Evolutionary conservation across 1,284 basidiomycete species (phyloP).

Genomic region (Trametes polyzona): DNA sequence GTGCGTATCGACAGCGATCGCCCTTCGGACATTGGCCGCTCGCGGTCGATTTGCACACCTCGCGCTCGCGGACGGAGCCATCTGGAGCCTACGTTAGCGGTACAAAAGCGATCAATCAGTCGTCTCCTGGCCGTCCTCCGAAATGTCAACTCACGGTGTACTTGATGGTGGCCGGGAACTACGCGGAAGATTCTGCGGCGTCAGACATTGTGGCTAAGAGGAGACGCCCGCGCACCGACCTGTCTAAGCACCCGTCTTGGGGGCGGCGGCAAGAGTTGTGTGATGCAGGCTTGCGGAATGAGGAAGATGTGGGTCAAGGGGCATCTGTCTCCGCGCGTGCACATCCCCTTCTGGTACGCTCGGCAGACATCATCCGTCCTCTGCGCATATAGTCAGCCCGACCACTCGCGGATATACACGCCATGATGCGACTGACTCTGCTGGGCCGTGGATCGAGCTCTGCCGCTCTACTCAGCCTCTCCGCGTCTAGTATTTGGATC

Average conservation of each 20-base stretch:
- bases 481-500: neutral
- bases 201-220: neutral
- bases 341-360: constrained; percentile 5
- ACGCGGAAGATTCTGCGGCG: too few relatives aligned
- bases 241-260: neutral
- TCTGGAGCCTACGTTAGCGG: neutral
- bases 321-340: constrained; percentile 5
- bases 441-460: constrained; percentile 3
- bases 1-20: constrained; percentile 11
- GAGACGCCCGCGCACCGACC: neutral
- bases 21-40: constrained; percentile 11
- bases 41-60: constrained; percentile 16
- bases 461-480: neutral
- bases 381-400: neutral
- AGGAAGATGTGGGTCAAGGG: constrained; percentile 9
- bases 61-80: constrained; percentile 1
- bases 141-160: neutral
- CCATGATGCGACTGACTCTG: neutral
- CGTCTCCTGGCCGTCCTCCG: too few relatives aligned
- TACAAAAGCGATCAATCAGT: neutral
- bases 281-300: neutral
- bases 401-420: neutral
- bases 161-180: neutral
- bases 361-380: neutral
- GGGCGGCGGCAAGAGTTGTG: neutral